Evolutionary conservation across 345 rosid genomes (phyloP), one percentile per base, ranked within the genome.

Genomic region (Euphorbia peplus): DNA sequence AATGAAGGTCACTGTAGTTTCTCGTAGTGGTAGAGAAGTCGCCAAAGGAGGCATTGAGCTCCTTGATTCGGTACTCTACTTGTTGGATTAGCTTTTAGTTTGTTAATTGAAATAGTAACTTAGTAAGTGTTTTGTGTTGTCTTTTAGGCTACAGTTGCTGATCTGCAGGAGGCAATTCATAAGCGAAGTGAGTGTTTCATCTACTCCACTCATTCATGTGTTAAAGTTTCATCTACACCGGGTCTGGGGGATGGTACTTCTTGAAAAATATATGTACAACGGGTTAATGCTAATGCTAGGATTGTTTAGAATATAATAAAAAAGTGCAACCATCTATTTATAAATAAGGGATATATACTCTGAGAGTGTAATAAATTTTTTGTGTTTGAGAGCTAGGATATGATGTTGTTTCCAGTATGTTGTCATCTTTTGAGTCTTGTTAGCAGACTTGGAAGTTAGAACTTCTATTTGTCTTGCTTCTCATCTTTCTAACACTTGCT

Each of bases 91-190:
- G n/a, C n/a, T n/a, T n/a, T n/a, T n/a, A 61, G 21, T 44, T 57
- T 58, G 25, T 68, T 52, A 13, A n/a, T 53, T 41, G n/a, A n/a
- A n/a, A n/a, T n/a, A n/a, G n/a, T n/a, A n/a, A n/a, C n/a, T n/a
- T n/a, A n/a, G n/a, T n/a, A n/a, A n/a, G 61, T 10, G 59, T 56
- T 63, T 24, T 77, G 44, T 50, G 46, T 32, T 63, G 68, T 44
- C 67, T 61, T 69, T 71, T 74, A 95, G 99, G 98, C 97, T 48
- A 91, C 90, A 5, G 97, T 95, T 67, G 86, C 87, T 80, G 96
- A 91, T 84, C 84, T 91, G 83, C 97, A 91, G 81, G 92, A 90
- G 70, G 93, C 91, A 60, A 90, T 95, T 81, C 84, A 91, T 60
- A 82, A 82, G 77, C 71, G 90, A 85, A 88, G 99, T 90, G 75